phyloP scores from a whole-genome alignment of 257 asterid genomes.

The Solanum bukasovii region DNA sequence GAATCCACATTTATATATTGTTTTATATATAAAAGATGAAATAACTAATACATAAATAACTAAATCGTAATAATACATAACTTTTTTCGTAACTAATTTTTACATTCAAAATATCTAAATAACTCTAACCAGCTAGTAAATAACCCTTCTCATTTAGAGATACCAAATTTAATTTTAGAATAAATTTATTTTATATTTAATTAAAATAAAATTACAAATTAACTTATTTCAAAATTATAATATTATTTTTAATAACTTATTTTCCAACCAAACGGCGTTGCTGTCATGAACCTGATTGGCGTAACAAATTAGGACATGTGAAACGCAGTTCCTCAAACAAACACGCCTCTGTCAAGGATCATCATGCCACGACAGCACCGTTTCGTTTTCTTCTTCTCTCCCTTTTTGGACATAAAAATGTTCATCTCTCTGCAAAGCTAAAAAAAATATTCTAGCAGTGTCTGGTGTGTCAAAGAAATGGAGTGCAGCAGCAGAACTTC shows the following conservation, averaged over 20 bases:
- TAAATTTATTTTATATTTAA: accelerated
- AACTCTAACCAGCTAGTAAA: too few relatives aligned
- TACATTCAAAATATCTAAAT: too few relatives aligned
- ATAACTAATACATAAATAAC: too few relatives aligned
- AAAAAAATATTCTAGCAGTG: neutral
- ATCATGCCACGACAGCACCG: neutral
- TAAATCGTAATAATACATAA: neutral
- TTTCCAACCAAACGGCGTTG: accelerated
- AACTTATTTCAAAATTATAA: too few relatives aligned
- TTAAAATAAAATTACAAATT: too few relatives aligned
- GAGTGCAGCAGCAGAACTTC: conserved; percentile 9
- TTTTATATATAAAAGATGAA: too few relatives aligned
- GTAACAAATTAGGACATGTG: neutral
- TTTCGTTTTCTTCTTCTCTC: neutral
- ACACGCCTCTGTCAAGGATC: neutral
- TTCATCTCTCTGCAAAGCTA: neutral
- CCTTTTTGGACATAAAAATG: neutral
- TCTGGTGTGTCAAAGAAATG: neutral
- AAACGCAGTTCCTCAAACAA: neutral
- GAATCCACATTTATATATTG: too few relatives aligned
- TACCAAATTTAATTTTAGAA: accelerated
- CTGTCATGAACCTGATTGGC: neutral
- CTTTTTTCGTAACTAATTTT: accelerated
- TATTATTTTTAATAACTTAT: neutral
- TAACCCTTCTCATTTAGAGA: neutral